Conservation (phyloP, 495 filamentous ascomycete genomes). For the Hypomontagnella monticulosa region DNA sequence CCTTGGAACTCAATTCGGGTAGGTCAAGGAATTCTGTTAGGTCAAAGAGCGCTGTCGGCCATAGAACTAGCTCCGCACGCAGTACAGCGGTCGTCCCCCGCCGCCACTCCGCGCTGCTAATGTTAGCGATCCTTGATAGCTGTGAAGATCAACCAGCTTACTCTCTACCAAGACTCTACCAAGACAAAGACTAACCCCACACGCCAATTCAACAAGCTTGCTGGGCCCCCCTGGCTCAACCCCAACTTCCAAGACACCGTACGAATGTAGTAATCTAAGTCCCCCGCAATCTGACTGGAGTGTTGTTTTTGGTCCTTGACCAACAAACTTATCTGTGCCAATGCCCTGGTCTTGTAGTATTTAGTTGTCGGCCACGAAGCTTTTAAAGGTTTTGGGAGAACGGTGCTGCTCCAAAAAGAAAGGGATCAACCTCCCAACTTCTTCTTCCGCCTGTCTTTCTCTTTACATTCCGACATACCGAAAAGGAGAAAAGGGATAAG, state of each 20-base stretch:
- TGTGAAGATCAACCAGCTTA: slow-evolving; percentile 30
- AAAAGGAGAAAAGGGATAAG: neutral
- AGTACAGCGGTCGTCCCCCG: slow-evolving; percentile 14
- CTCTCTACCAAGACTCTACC: slow-evolving; percentile 18
- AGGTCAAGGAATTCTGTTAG: neutral
- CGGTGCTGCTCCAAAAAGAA: slow-evolving; percentile 9
- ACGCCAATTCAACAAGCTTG: slow-evolving; percentile 25
- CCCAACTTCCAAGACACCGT: slow-evolving; percentile 13
- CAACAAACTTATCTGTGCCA: neutral
- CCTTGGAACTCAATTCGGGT: neutral
- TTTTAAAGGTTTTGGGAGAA: slow-evolving; percentile 18
- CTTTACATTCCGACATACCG: slow-evolving; percentile 1
- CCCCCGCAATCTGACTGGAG: slow-evolving; percentile 32
- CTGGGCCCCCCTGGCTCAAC: slow-evolving; percentile 21
- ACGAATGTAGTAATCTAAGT: slow-evolving; percentile 40
- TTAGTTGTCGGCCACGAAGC: slow-evolving; percentile 26
- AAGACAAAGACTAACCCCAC: slow-evolving; percentile 34
- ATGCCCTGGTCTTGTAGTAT: slow-evolving; percentile 3
- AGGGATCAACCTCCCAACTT: slow-evolving; percentile 4
- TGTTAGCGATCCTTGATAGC: slow-evolving; percentile 19
- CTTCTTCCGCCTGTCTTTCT: slow-evolving; percentile 15
- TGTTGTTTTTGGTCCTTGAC: neutral
- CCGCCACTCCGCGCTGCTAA: slow-evolving; percentile 28
- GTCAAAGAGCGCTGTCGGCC: slow-evolving; percentile 20
- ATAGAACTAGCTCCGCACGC: slow-evolving; percentile 31